phyloP scores from a whole-genome alignment of 768 basidiomycete species.

The Erythrobasidium yunnanense region DNA sequence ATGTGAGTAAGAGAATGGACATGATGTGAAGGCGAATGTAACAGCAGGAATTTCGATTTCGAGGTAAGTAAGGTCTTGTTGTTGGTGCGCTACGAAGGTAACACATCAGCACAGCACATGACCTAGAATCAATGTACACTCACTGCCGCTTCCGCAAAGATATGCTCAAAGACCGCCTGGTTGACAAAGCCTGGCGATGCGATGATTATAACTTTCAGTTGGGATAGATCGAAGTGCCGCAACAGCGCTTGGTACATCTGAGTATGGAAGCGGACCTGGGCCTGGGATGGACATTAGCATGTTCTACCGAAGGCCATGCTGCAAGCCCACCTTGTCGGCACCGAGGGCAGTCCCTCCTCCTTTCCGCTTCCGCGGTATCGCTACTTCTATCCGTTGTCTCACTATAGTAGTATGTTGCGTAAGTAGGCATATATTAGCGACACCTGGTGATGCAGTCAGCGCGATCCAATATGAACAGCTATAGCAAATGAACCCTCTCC shows the following conservation, averaged over 20 bases:
- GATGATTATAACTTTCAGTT: slow-evolving; percentile 80
- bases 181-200: slow-evolving; percentile 94
- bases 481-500: slow-evolving; percentile 58
- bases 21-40: slow-evolving; percentile 85
- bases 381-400: slow-evolving; percentile 72
- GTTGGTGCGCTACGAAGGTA: slow-evolving; percentile 47
- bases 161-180: slow-evolving; percentile 72
- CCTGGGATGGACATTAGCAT: slow-evolving; percentile 42
- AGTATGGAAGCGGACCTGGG: slow-evolving; percentile 68
- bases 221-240: slow-evolving; percentile 76
- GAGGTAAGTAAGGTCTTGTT: slow-evolving; percentile 73
- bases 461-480: background rate
- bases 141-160: slow-evolving; percentile 64
- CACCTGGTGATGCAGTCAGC: slow-evolving; percentile 45
- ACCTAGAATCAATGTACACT: background rate
- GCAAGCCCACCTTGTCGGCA: slow-evolving; percentile 59
- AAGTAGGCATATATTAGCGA: slow-evolving; percentile 82
- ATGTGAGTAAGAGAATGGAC: slow-evolving; percentile 93
- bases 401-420: slow-evolving; percentile 96
- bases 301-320: background rate
- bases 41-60: slow-evolving; percentile 73
- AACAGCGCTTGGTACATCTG: slow-evolving; percentile 74
- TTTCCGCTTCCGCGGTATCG: slow-evolving; percentile 79
- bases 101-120: background rate
- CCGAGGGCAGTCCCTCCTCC: slow-evolving; percentile 67